phyloP scores from a whole-genome alignment of 78 protist genomes.

The Mastigamoeba balamuthi region DNA sequence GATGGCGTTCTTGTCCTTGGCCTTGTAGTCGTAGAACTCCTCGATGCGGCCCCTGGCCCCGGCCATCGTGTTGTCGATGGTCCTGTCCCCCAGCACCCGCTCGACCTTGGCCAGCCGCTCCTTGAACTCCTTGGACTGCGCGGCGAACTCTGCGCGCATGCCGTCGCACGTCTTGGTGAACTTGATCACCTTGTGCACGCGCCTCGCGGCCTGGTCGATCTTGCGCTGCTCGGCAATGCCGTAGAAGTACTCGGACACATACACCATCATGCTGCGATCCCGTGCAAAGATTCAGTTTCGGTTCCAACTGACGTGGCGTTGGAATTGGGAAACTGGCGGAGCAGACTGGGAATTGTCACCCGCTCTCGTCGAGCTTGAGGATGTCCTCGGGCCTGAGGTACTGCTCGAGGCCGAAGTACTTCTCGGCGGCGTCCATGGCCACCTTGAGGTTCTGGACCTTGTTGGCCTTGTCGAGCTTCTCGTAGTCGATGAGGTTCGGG shows the following conservation, averaged over 20 bases:
- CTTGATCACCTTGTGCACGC: not conserved
- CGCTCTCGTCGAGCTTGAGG: not conserved
- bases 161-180: not conserved
- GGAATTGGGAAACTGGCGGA: too few relatives aligned
- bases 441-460: not conserved
- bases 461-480: not conserved
- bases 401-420: not conserved
- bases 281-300: too few relatives aligned
- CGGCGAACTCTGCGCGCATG: not conserved
- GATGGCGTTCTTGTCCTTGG: not conserved
- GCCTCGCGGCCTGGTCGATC: not conserved
- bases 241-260: not conserved
- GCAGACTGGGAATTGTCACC: too few relatives aligned
- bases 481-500: not conserved
- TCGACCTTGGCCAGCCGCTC: not conserved
- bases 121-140: not conserved
- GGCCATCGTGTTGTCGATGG: not conserved
- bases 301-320: too few relatives aligned
- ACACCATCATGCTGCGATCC: too few relatives aligned
- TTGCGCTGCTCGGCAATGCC: not conserved
- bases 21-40: not conserved
- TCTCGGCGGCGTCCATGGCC: not conserved
- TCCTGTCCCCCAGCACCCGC: not conserved
- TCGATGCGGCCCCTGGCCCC: not conserved
- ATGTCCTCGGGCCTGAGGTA: not conserved